These are phyloP conservation scores for Fonsecaea monophora DNA, from an alignment of 2,329 filamentous ascomycete genomes.

Conservation along the genomic window DNA sequence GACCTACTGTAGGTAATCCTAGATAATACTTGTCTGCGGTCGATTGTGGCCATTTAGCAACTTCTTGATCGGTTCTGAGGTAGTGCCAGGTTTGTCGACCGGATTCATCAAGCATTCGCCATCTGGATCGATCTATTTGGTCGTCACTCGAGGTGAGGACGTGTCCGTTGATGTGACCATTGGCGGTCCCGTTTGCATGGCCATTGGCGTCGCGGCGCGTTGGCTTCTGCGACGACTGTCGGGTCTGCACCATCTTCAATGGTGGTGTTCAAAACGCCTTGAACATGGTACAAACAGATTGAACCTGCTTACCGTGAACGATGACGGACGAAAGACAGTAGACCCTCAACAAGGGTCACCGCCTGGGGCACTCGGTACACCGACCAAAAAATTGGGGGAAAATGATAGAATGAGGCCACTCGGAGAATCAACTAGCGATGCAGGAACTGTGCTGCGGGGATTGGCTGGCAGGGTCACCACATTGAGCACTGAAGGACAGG, in stretches of 20 bases:
- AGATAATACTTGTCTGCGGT: slow-evolving; percentile 89
- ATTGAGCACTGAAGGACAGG: too few species aligned
- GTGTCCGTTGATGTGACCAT: slow-evolving; percentile 25
- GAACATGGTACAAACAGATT: background rate
- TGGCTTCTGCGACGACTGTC: slow-evolving; percentile 23
- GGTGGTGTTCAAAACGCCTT: background rate
- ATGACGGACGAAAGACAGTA: background rate
- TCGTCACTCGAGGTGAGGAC: slow-evolving; percentile 21
- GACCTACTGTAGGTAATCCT: slow-evolving; percentile 74
- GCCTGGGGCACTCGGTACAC: background rate
- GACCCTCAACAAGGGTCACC: background rate
- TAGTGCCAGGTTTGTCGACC: slow-evolving; percentile 96
- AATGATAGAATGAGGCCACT: slow-evolving; percentile 27
- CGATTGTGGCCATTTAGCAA: slow-evolving; percentile 81
- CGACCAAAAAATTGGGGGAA: slow-evolving; percentile 4
- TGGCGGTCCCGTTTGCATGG: slow-evolving; percentile 15
- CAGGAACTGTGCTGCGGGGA: slow-evolving; percentile 4
- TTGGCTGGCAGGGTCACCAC: background rate
- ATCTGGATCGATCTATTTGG: slow-evolving; percentile 79
- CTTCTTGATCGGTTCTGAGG: slow-evolving; percentile 72
- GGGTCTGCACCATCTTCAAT: slow-evolving; percentile 23
- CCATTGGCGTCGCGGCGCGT: slow-evolving; percentile 14
- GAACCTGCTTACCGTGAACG: background rate
- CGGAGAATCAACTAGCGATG: slow-evolving; percentile 25
- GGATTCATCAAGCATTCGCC: slow-evolving; percentile 81